Evolutionary conservation across 2,329 filamentous ascomycete species (phyloP).

Genomic region (Fusarium sp.): DNA sequence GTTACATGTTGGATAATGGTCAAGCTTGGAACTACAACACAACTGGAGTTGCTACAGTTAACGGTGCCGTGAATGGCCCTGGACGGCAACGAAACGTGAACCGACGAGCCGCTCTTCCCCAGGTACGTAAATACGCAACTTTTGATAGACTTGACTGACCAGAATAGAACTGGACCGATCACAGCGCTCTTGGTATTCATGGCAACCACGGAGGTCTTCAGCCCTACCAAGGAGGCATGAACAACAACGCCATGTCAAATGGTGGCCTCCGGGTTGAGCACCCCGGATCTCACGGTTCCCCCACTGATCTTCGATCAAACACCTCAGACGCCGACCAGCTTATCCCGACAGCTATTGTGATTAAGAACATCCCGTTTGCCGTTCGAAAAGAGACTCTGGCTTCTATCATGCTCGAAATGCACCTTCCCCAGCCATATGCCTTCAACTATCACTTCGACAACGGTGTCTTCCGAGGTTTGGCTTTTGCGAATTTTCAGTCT

Average conservation of each 20-base stretch:
- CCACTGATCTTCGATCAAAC: slow-evolving; percentile 55
- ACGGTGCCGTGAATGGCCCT: slow-evolving; percentile 74
- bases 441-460: slow-evolving; percentile 99
- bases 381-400: slow-evolving; percentile 97
- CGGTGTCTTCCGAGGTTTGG: slow-evolving; percentile 93
- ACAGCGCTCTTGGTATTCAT: slow-evolving; percentile 57
- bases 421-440: slow-evolving; percentile 92
- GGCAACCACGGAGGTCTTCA: slow-evolving; percentile 52
- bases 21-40: slow-evolving; percentile 83
- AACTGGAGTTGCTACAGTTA: slow-evolving; percentile 72
- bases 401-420: slow-evolving; percentile 92
- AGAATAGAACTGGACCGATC: slow-evolving; percentile 64
- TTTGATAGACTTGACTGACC: slow-evolving; percentile 21
- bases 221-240: slow-evolving; percentile 51
- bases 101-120: slow-evolving; percentile 73
- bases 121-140: slow-evolving; percentile 63
- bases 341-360: slow-evolving; percentile 97
- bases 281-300: slow-evolving; percentile 55
- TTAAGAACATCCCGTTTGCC: slow-evolving; percentile 99
- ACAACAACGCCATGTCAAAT: slow-evolving; percentile 53
- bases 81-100: slow-evolving; percentile 67
- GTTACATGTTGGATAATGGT: slow-evolving; percentile 73
- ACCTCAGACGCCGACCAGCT: slow-evolving; percentile 80
- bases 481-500: slow-evolving; percentile 98
- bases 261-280: slow-evolving; percentile 59